A percentile compares a stretch with the other conserved stretches of the same genome.
Conservation (phyloP, 2,329 filamentous ascomycete genomes). For the Ophiostoma sp. region DNA sequence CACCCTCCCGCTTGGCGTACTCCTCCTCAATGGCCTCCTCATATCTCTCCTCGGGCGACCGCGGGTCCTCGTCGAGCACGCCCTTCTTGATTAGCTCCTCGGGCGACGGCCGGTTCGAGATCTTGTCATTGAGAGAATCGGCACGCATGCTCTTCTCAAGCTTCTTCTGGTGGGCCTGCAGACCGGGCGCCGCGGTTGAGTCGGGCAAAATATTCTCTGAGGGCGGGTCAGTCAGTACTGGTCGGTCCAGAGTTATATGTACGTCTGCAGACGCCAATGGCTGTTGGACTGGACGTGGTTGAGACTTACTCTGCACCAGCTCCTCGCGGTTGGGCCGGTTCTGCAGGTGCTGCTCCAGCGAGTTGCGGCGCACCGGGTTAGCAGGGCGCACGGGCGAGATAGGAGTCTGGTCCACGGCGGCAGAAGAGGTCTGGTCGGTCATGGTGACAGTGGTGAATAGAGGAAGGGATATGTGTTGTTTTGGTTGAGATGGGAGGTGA, state of each 20-base stretch:
- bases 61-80: constrained; percentile 70
- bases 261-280: neutral
- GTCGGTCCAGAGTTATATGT: neutral
- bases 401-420: constrained; percentile 55
- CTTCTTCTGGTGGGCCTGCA: constrained; percentile 80
- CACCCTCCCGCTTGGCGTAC: constrained; percentile 63
- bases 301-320: constrained; percentile 72
- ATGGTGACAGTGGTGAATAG: constrained; percentile 32
- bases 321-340: constrained; percentile 74
- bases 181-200: constrained; percentile 72
- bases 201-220: constrained; percentile 83
- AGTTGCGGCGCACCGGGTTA: constrained; percentile 59
- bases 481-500: neutral
- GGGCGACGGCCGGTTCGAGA: constrained; percentile 73
- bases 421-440: constrained; percentile 36
- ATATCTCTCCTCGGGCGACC: constrained; percentile 58
- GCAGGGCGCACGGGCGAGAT: constrained; percentile 56
- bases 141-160: constrained; percentile 85
- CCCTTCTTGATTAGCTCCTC: constrained; percentile 77
- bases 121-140: constrained; percentile 83
- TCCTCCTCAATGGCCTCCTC: constrained; percentile 64
- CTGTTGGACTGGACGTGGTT: no score
- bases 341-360: constrained; percentile 70
- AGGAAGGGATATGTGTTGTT: neutral
- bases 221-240: neutral